Evolutionary conservation across 805 yeast genomes (phyloP), one percentile per base, ranked within the genome.

Genomic region (Teunomyces pallodes): DNA sequence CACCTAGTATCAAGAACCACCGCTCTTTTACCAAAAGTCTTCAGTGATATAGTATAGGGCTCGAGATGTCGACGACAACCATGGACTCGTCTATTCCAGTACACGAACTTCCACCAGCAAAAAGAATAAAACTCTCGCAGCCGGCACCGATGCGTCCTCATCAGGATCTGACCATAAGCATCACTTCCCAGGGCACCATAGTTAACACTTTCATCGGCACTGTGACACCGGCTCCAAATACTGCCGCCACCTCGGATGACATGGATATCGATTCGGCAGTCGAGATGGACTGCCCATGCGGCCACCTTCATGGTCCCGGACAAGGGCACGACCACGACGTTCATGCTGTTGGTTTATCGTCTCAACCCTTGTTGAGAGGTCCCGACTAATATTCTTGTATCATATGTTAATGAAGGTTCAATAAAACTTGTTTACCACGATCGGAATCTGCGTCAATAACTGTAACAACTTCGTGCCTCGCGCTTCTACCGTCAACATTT

Each of bases 261-360:
- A 41, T 41, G 45, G 42, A 41, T 10, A 35, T 33, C 27, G 35
- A 20, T 12, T 13, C 27, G 14, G 17, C 17, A 8, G n/a, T 26
- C n/a, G 42, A 30, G 27, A 13, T 14, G 10, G 55, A 48, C 26
- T 54, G 58, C 39, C 47, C 51, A 8, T 54, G 58, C 17, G 56
- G 56, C 13, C 33, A 51, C 42, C 36, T 54, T 20, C 58, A 54
- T 29, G 58, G 58, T 4, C 56, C 58, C 9, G 58, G 55, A 13
- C 56, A 54, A 26, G 56, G 57, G 7, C 39, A 32, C 13, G 42
- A 47, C 27, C 51, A 47, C 42, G 58, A 54, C 28, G 41, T 42
- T 2, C 40, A 27, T 5, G 58, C 58, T 9, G 52, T 51, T 3
- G 58, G 58, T 5, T 42, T 54, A 24, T 53, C 48, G 26, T 14